phyloP scores from a whole-genome alignment of 164 flowering plant genomes.

The Chloranthus sessilifolius region DNA sequence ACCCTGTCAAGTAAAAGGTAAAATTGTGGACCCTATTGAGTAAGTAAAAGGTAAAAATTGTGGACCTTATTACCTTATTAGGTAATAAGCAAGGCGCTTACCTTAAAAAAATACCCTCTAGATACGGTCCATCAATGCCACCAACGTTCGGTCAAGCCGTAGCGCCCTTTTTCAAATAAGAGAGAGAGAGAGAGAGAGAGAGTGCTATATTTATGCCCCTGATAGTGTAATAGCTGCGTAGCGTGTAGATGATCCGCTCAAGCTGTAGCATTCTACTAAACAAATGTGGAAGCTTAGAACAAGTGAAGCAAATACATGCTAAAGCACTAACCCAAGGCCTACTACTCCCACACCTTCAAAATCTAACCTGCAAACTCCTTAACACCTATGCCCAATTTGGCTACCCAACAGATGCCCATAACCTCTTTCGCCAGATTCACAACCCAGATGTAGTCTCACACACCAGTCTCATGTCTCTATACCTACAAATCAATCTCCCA shows the following conservation, averaged over 20 bases:
- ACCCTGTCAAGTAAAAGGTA: too few relatives aligned
- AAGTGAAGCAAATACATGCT: conserved; percentile 33
- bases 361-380: conserved; percentile 29
- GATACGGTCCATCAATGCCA: too few relatives aligned
- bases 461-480: conserved; percentile 34
- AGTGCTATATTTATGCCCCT: too few relatives aligned
- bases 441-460: conserved; percentile 37
- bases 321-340: conserved; percentile 23
- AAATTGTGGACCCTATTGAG: too few relatives aligned
- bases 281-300: conserved; percentile 16
- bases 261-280: conserved; percentile 17
- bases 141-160: too few relatives aligned
- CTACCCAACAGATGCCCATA: conserved; percentile 21
- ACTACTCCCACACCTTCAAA: conserved; percentile 19
- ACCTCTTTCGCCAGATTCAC: conserved; percentile 28
- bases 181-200: too few relatives aligned
- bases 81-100: too few relatives aligned
- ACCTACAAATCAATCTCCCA: conserved; percentile 25
- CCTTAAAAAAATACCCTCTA: too few relatives aligned
- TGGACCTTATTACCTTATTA: too few relatives aligned
- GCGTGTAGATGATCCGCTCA: conserved; percentile 14
- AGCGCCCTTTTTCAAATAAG: too few relatives aligned
- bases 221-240: too few relatives aligned
- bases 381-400: conserved; percentile 28
- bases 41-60: too few relatives aligned